These are phyloP conservation scores for Sarocladium kiliense DNA, from an alignment of 2,329 filamentous ascomycete genomes.

Conservation along the genomic window DNA sequence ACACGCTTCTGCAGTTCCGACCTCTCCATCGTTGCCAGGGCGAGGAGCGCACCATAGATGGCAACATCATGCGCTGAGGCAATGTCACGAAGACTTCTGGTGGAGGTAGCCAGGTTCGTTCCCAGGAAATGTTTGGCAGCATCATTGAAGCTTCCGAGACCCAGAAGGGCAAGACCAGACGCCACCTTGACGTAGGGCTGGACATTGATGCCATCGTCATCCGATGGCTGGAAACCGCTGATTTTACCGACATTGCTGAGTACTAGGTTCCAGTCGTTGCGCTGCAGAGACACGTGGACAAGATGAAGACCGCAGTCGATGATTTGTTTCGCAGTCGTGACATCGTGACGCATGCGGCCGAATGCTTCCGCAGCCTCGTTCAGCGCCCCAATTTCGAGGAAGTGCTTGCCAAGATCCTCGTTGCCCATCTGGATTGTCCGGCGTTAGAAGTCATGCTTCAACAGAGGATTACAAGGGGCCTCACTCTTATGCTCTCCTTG, in stretches of 20 bases:
- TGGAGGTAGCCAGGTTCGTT: slow-evolving; percentile 14
- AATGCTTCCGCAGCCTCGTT: slow-evolving; percentile 71
- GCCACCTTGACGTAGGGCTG: slow-evolving; percentile 48
- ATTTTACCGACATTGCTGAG: slow-evolving; percentile 60
- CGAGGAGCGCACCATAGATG: slow-evolving; percentile 84
- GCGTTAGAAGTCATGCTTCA: no score
- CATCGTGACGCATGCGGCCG: slow-evolving; percentile 82
- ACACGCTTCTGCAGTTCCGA: slow-evolving; percentile 68
- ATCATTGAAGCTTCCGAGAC: slow-evolving; percentile 43
- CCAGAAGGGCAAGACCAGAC: slow-evolving; percentile 45
- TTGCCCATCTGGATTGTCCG: slow-evolving; percentile 70
- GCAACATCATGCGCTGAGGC: slow-evolving; percentile 84
- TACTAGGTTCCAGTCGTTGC: slow-evolving; percentile 70
- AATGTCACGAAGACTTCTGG: slow-evolving; percentile 61
- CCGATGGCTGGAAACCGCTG: slow-evolving; percentile 38
- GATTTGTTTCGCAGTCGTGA: slow-evolving; percentile 77
- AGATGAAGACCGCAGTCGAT: slow-evolving; percentile 76
- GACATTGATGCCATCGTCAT: slow-evolving; percentile 36
- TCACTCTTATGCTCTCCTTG: slow-evolving; percentile 89
- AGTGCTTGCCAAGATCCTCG: slow-evolving; percentile 83
- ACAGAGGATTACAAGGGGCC: no score
- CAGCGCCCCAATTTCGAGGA: slow-evolving; percentile 73
- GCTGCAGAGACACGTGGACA: slow-evolving; percentile 69
- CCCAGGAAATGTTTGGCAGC: slow-evolving; percentile 68
- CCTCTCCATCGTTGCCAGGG: slow-evolving; percentile 84